Percentiles rank a stretch among this genome's conserved stretches.
Evolutionary conservation across 148 eudicot species (phyloP).

Genomic region (Rheum nobile): DNA sequence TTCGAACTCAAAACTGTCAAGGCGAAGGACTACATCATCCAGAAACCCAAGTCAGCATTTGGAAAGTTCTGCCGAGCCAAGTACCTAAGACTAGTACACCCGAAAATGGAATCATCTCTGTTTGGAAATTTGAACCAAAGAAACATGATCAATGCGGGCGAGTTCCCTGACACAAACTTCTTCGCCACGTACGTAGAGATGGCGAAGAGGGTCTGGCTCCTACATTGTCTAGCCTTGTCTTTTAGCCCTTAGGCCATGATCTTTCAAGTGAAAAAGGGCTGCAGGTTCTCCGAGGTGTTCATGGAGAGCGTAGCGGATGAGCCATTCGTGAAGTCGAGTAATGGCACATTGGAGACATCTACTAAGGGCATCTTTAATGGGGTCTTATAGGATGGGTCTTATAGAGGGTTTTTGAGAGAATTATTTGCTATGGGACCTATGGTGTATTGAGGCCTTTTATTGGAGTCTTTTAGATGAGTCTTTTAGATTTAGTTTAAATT

Average conservation of each 20-base stretch:
- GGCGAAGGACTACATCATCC: conserved; percentile 46
- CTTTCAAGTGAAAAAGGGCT: conserved; percentile 42
- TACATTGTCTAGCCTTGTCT: conserved; percentile 65
- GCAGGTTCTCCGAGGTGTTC: conserved; percentile 67
- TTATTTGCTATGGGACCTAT: too few species aligned
- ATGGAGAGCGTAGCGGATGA: conserved; percentile 80
- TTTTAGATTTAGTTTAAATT: too few species aligned
- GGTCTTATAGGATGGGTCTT: too few species aligned
- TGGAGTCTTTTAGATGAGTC: too few species aligned
- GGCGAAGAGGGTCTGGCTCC: conserved; percentile 73
- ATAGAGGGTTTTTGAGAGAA: too few species aligned
- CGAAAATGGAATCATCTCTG: conserved; percentile 72
- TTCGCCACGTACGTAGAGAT: conserved; percentile 48
- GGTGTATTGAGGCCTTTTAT: too few species aligned
- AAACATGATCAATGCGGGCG: conserved; percentile 36
- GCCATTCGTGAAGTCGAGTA: too few species aligned
- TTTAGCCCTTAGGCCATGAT: conserved; percentile 47
- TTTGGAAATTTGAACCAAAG: conserved; percentile 54
- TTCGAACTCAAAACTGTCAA: conserved; percentile 51
- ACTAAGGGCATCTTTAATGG: too few species aligned
- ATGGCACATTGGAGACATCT: too few species aligned
- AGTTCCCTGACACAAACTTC: conserved; percentile 47
- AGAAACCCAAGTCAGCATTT: conserved; percentile 60
- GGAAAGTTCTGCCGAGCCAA: conserved; percentile 57
- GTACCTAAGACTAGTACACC: conserved; percentile 59